Evolutionary conservation across 164 flowering plant genomes (phyloP), one percentile per base, ranked within the genome.

Genomic region (Stephania yunnanensis): DNA sequence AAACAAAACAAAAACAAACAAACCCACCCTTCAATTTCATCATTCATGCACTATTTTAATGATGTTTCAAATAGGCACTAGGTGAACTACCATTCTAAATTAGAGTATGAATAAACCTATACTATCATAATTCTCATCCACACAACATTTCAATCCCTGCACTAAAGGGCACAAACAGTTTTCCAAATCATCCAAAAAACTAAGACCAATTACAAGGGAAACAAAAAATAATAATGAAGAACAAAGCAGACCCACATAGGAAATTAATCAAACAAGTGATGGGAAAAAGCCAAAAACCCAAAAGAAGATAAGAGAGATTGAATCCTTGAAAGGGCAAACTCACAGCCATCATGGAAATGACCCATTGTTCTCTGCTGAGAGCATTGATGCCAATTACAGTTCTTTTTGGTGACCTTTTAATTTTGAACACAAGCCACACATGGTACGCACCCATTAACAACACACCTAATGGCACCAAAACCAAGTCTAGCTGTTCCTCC

Each of bases 371-470:
- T 74, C 97, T 91, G 67, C 86, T 77, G 77, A 86, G 83, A 19
- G 94, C 88, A 74, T 93, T 93, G 74, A 93, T 73, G 31, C 94
- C 94, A 12, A 93, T 84, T 36, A 91, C 93, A 45, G 94, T 93
- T 20, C 83, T 75, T 42, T 67, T 80, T 7, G 98, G 96, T 67
- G 52, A 19, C 20, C 76, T 84, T 6, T 77, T 15, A 11, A 91
- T 77, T 9, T 84, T 80, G 73, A 72, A 17, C 7, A 90, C 79
- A 50, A 93, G 90, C 94, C 97, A 93, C 3, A 17, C 50, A 71
- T 91, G 91, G 76, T 93, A 93, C 0, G 73, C 15, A 1, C 31
- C 75, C 80, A 91, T 73, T 19, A 93, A 45, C 55, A 73, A 53
- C 55, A 90, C 71, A 1, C 97, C 96, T 63, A 81, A 2, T 1